Percentiles rank a stretch among this genome's conserved stretches.
Evolutionary conservation across 2,329 filamentous ascomycete species (phyloP).

Genomic region (Fusarium sp.): DNA sequence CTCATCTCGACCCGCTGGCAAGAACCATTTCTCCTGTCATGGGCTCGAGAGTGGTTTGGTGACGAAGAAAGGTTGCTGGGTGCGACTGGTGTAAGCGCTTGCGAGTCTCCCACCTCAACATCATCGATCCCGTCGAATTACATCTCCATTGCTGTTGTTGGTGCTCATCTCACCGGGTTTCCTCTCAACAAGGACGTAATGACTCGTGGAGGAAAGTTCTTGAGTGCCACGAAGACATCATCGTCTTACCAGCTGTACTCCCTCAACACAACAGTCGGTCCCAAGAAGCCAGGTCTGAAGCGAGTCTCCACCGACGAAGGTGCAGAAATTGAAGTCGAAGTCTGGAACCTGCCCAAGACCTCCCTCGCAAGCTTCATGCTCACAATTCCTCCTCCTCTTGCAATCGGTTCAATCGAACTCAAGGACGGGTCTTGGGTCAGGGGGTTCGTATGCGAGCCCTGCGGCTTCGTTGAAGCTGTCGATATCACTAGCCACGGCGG

Average conservation of each 20-base stretch:
- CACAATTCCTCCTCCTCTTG: slow-evolving; percentile 49
- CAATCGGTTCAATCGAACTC: slow-evolving; percentile 51
- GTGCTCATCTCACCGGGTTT: slow-evolving; percentile 50
- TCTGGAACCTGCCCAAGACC: slow-evolving; percentile 48
- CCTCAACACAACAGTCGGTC: slow-evolving; percentile 29
- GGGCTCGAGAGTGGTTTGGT: slow-evolving; percentile 46
- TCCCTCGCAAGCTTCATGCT: slow-evolving; percentile 47
- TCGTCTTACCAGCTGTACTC: slow-evolving; percentile 46
- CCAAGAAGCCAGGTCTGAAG: slow-evolving; percentile 48
- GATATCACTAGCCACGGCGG: slow-evolving; percentile 49
- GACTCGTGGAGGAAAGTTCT: slow-evolving; percentile 44
- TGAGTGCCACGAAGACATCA: slow-evolving; percentile 43
- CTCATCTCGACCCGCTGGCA: slow-evolving; percentile 51
- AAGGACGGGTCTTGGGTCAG: slow-evolving; percentile 47
- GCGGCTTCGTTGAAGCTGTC: slow-evolving; percentile 43
- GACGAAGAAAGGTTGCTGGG: slow-evolving; percentile 40
- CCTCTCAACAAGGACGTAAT: slow-evolving; percentile 49
- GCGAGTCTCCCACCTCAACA: neutral
- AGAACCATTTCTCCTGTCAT: slow-evolving; percentile 45
- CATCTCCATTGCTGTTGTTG: slow-evolving; percentile 48
- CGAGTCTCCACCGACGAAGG: slow-evolving; percentile 42
- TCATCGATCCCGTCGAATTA: neutral
- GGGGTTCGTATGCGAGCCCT: slow-evolving; percentile 52
- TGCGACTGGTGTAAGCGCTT: slow-evolving; percentile 37
- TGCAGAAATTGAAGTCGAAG: slow-evolving; percentile 47